Base-by-base conservation (phyloP, 2,329 filamentous ascomycete genomes). In the Trichocomaceae sp. region DNA sequence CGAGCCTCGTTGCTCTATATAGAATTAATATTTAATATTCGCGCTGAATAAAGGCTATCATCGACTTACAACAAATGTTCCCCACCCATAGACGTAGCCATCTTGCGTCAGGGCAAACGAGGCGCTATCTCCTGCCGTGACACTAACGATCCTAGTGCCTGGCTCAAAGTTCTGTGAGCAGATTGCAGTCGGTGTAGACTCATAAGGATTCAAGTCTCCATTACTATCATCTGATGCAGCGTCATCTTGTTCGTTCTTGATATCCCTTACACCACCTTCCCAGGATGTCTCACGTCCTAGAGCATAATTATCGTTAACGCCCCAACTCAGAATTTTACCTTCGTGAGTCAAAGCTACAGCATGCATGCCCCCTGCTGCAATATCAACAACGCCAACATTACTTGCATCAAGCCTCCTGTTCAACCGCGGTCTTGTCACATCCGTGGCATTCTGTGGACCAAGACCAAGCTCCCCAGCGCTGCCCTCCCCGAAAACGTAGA, bases 251-350 rank as follows among this genome's bases (percentile, higher is more conserved):
- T 26, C 59, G 8, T 12, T 5, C 23, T 23, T 17, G 17, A 66
- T 62, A 44, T 65, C 66, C 42, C 56, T 63, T 47, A 65, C 69
- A 17, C 80, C 81, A 49, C 83, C 83, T 2, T 82, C 79, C 77
- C 82, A 84, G 10, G 74, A 75, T 3, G 87, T 90, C 65, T 88
- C 81, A 63, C 89, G 80, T 44, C 88, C 89, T 19, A 93, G 79
- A 7, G 88, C 86, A 58, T 85, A 85, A 63, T 90, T 83, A 65
- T 92, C 88, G 66, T 93, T 93, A 61, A 92, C 88, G 52, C 89
- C 89, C 89, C 88, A 95, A n/a, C 87, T 91, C 52, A 90, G 72
- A 61, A 93, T 86, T 72, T 82, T 84, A 75, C 90, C 88, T 69
- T 91, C 85, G 57, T 83, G 79, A 45, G 88, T 92, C 47, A 93